Evolutionary conservation across 2,329 filamentous ascomycete species (phyloP), one percentile per base, ranked within the genome.

Genomic region (Alternaria brassicae): DNA sequence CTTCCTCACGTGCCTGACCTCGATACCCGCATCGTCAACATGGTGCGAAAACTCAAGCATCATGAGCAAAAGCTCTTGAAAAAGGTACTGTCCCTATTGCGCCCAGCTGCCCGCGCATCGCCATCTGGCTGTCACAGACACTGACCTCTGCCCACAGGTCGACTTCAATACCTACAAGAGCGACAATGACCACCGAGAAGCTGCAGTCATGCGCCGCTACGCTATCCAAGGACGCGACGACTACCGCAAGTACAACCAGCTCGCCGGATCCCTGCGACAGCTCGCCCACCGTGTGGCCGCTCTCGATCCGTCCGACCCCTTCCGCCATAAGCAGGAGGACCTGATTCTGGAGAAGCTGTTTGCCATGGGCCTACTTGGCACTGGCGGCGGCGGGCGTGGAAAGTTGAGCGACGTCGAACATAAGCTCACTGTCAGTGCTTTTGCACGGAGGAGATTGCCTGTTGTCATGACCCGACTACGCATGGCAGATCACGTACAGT

Each of bases 21-120:
- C 3, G 21, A 8, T 23, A 12, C 15, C 2, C 12, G 1, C 17
- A 4, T 28, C 53, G 23, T 47, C 52, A 48, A 49, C 23, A 98
- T 98, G 95, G 92, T 96, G 69, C 90, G 95, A 72, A 93, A 96
- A 83, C 88, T 99, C 76, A 98, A 97, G 82, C 88, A 96, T 81
- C 94, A 74, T 53, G 95, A 99, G 88, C 88, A 95, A 78, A 96
- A 95, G 85, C 90, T 98, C 76, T 87, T 98, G 67, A 85, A 86
- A 72, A 94, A 94, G 61, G 58, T 65, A 59, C 3, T 55, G 32
- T 41, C 6, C 30, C 28, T 49, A 15, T 21, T 53, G 1, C 15
- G 1, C 6, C 1, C 21, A 28, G 2, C 19, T 4, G 2, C 19
- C 3, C 6, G 44, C 30, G 19, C 19, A 48, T 48, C 28, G 30